Percentiles rank a stretch among this genome's conserved stretches.
Conservation (phyloP, 2,329 filamentous ascomycete genomes). For the Curvularia hawaiiensis region DNA sequence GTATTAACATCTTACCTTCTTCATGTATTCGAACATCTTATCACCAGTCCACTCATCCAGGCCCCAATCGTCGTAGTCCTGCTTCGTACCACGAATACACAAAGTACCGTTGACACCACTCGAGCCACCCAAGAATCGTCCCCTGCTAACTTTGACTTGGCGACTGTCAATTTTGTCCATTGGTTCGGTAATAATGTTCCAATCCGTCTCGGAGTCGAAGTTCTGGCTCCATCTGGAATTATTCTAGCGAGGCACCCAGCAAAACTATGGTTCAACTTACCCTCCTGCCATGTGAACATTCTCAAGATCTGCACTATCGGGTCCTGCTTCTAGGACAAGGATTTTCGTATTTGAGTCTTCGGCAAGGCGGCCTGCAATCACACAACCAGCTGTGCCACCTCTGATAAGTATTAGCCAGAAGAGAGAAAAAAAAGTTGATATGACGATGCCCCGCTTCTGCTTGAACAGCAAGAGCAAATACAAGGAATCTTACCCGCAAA, state of each 20-base stretch:
- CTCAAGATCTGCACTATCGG: slow-evolving; percentile 52
- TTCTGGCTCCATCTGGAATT: slow-evolving; percentile 50
- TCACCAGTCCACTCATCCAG: slow-evolving; percentile 62
- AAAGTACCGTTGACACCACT: slow-evolving; percentile 59
- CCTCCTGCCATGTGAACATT: slow-evolving; percentile 60
- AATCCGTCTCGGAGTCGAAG: slow-evolving; percentile 57
- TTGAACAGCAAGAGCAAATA: too few species aligned
- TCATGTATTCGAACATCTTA: slow-evolving; percentile 63
- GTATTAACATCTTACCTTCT: slow-evolving; percentile 46
- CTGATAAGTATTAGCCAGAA: slow-evolving; percentile 23
- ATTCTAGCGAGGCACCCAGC: not conserved
- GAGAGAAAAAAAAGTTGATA: not conserved
- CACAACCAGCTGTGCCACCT: slow-evolving; percentile 56
- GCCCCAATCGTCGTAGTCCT: slow-evolving; percentile 62
- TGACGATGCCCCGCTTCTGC: too few species aligned
- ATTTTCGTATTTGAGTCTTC: slow-evolving; percentile 51
- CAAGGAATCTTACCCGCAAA: slow-evolving; percentile 27
- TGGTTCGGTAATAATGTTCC: slow-evolving; percentile 56
- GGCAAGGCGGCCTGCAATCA: slow-evolving; percentile 55
- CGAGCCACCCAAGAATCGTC: slow-evolving; percentile 57
- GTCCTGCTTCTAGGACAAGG: slow-evolving; percentile 56
- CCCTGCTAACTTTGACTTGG: slow-evolving; percentile 55
- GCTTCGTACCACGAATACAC: slow-evolving; percentile 56
- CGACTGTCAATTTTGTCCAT: slow-evolving; percentile 49
- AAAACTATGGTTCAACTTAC: not conserved